Evolutionary conservation across 495 filamentous ascomycete species (phyloP).

Genomic region (Hyaloscypha bicolor): DNA sequence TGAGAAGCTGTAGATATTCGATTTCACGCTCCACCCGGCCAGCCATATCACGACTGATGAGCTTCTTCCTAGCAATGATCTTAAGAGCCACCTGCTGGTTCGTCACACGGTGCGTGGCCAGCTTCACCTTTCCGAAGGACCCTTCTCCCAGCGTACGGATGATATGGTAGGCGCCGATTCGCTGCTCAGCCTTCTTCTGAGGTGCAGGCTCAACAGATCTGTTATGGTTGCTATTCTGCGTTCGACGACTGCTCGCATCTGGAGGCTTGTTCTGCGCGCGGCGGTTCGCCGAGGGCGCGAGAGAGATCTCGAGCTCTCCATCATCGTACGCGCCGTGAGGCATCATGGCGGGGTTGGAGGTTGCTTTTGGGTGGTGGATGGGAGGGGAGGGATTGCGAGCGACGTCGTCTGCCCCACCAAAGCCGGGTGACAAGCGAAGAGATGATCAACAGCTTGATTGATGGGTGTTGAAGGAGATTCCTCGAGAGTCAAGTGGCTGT

Average conservation of each 20-base stretch:
- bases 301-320: conserved; percentile 89
- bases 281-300: conserved; percentile 66
- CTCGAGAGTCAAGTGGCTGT: neutral
- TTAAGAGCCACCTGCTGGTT: conserved; percentile 95
- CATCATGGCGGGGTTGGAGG: conserved; percentile 43
- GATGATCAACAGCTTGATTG: neutral
- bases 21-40: conserved; percentile 97
- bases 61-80: conserved; percentile 93
- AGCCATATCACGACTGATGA: conserved; percentile 95
- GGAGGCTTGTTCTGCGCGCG: conserved; percentile 40
- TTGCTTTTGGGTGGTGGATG: conserved; percentile 14
- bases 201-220: conserved; percentile 33
- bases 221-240: conserved; percentile 37
- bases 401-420: conserved; percentile 27
- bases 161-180: conserved; percentile 88
- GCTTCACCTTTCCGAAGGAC: conserved; percentile 97
- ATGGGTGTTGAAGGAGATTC: neutral
- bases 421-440: neutral
- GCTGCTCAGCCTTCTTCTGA: conserved; percentile 62
- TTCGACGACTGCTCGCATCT: conserved; percentile 29
- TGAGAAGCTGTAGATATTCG: conserved; percentile 91
- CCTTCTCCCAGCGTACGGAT: conserved; percentile 92
- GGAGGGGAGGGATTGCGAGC: conserved; percentile 7
- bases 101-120: conserved; percentile 87
- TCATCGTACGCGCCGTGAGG: conserved; percentile 68